Percentiles rank a stretch among this genome's conserved stretches.
These are phyloP conservation scores for Lentinula sp. DNA, from an alignment of 768 basidiomycete species.

Conservation along the genomic window DNA sequence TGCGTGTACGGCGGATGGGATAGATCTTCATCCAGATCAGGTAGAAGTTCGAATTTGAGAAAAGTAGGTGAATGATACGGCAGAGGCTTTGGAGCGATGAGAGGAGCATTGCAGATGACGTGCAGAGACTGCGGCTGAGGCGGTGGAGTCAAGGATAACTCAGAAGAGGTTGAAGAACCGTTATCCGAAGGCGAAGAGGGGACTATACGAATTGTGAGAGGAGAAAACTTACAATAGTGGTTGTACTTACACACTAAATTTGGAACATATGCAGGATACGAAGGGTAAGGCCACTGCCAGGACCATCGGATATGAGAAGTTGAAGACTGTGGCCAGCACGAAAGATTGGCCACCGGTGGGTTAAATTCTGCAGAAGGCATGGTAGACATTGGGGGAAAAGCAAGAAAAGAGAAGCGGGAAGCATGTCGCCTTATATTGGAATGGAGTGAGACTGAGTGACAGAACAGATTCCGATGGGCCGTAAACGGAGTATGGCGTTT, in stretches of 20 bases:
- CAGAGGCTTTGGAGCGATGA: slow-evolving; percentile 61
- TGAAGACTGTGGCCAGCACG: slow-evolving; percentile 13
- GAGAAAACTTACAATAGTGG: background rate
- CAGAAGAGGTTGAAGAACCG: slow-evolving; percentile 10
- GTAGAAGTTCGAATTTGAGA: slow-evolving; percentile 58
- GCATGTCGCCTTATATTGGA: slow-evolving; percentile 21
- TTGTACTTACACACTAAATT: slow-evolving; percentile 19
- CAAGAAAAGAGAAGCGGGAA: background rate
- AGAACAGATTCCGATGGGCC: slow-evolving; percentile 21
- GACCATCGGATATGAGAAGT: slow-evolving; percentile 12
- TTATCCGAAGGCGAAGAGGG: slow-evolving; percentile 39
- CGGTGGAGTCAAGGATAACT: slow-evolving; percentile 14
- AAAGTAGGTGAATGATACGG: slow-evolving; percentile 67
- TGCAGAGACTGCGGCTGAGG: slow-evolving; percentile 27
- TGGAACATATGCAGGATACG: slow-evolving; percentile 9
- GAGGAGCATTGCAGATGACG: slow-evolving; percentile 61
- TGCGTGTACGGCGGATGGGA: slow-evolving; percentile 60
- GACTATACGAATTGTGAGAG: slow-evolving; percentile 16
- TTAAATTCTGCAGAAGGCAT: slow-evolving; percentile 17
- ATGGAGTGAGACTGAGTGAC: slow-evolving; percentile 17
- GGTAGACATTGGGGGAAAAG: slow-evolving; percentile 10
- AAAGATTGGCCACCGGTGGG: slow-evolving; percentile 13
- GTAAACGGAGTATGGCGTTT: slow-evolving; percentile 8
- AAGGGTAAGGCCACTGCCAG: slow-evolving; percentile 1
- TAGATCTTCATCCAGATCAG: slow-evolving; percentile 64